Evolutionary conservation across 1,284 basidiomycete species (phyloP).

Genomic region (Cutaneotrichosporon spelunceum): DNA sequence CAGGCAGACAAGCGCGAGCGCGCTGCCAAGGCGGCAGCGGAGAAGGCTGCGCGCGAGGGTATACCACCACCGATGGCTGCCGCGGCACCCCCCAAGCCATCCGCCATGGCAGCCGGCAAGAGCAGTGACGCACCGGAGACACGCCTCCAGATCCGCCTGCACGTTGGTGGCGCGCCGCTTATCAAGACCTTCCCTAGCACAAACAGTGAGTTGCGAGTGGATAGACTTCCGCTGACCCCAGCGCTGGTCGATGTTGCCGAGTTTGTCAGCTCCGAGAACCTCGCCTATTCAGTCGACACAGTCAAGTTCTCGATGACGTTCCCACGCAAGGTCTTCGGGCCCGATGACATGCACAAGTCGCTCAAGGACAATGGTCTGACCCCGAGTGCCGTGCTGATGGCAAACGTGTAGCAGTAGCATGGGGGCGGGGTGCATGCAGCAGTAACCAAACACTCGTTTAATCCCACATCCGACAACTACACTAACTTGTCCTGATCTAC

Average conservation of each 20-base stretch:
- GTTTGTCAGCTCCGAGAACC: constrained; percentile 70
- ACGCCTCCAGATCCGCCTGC: constrained; percentile 73
- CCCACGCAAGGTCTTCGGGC: constrained; percentile 59
- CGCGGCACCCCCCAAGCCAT: constrained; percentile 30
- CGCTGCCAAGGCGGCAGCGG: constrained; percentile 78
- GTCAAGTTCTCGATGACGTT: constrained; percentile 74
- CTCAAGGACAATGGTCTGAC: constrained; percentile 51
- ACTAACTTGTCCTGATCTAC: no score
- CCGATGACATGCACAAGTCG: constrained; percentile 46
- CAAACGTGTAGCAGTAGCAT: constrained; percentile 21
- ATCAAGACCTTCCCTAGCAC: constrained; percentile 76
- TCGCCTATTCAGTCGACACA: constrained; percentile 67
- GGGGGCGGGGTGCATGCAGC: background rate
- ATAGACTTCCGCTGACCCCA: constrained; percentile 49
- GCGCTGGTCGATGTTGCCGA: constrained; percentile 77
- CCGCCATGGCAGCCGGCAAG: constrained; percentile 54
- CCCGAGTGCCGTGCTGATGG: constrained; percentile 49
- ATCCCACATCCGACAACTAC: background rate
- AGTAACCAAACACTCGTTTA: background rate
- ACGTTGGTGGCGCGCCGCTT: constrained; percentile 71
- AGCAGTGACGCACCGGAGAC: constrained; percentile 77
- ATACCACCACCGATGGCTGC: constrained; percentile 47
- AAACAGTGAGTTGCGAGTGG: constrained; percentile 49
- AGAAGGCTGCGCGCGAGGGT: constrained; percentile 83
- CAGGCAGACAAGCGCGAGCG: constrained; percentile 77